phyloP scores from a whole-genome alignment of 208 protist genomes.

The Acanthamoeba divionensis region DNA sequence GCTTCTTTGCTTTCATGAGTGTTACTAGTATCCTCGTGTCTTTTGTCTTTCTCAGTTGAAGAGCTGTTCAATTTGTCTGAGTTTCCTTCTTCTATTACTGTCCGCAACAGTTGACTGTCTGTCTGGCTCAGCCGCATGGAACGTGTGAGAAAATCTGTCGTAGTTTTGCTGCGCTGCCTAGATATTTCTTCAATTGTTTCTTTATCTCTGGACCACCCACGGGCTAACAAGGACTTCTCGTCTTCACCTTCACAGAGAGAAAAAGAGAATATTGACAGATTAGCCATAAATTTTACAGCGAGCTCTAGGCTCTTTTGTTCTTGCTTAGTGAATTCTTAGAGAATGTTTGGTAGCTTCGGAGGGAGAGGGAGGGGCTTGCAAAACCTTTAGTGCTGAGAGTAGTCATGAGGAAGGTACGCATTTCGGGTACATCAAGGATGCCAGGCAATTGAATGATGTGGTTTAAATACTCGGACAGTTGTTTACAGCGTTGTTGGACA shows the following conservation, averaged over 20 bases:
- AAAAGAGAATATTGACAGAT: too few species aligned
- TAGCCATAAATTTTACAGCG: too few species aligned
- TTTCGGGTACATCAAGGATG: neutral
- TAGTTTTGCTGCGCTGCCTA: neutral
- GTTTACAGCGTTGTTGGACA: slow-evolving; percentile 26
- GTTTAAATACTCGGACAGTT: neutral
- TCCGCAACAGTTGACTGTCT: neutral
- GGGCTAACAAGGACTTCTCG: neutral
- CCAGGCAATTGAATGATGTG: slow-evolving; percentile 15
- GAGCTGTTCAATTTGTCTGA: neutral
- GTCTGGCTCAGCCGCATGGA: neutral
- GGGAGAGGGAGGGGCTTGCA: too few species aligned
- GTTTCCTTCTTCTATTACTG: neutral
- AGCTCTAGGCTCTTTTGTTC: too few species aligned
- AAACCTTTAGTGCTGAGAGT: slow-evolving; percentile 11
- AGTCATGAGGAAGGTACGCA: slow-evolving; percentile 36
- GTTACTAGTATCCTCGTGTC: neutral
- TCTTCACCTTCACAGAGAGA: too few species aligned
- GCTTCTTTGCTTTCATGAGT: too few species aligned
- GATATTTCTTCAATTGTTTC: slow-evolving; percentile 19
- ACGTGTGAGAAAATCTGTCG: neutral
- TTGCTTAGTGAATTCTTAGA: too few species aligned
- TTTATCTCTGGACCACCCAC: slow-evolving; percentile 25
- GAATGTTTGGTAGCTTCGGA: too few species aligned
- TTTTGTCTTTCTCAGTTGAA: neutral